A percentile compares a stretch with the other conserved stretches of the same genome.
Evolutionary conservation across 768 basidiomycete species (phyloP).

Genomic region (Boletus barrowsii): DNA sequence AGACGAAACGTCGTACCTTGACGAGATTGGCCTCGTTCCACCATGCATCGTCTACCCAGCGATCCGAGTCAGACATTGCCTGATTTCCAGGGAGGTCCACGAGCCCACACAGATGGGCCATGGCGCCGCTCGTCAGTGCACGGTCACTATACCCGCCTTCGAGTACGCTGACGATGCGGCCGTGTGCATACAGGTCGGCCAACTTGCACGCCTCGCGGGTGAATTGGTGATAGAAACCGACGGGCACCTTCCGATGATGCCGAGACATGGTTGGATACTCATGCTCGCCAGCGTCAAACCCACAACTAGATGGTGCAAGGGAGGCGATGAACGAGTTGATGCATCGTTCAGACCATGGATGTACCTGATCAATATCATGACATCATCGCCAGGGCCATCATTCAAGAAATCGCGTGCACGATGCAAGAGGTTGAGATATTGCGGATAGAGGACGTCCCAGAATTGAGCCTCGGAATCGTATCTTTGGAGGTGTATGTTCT

Average conservation of each 20-base stretch:
- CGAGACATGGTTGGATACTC: constrained; percentile 90
- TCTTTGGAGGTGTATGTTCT: constrained; percentile 30
- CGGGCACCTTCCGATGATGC: constrained; percentile 85
- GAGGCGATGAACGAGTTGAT: background rate
- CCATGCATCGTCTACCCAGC: constrained; percentile 49
- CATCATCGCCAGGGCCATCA: constrained; percentile 61
- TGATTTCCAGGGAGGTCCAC: constrained; percentile 19
- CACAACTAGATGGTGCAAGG: constrained; percentile 53
- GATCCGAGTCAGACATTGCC: background rate
- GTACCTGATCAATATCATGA: constrained; percentile 84
- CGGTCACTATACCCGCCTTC: constrained; percentile 96
- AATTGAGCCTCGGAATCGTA: constrained; percentile 12
- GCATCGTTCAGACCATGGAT: constrained; percentile 1
- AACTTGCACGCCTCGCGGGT: constrained; percentile 67
- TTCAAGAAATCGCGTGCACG: constrained; percentile 72
- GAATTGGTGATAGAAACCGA: constrained; percentile 82
- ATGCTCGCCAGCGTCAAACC: constrained; percentile 93
- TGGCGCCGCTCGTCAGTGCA: constrained; percentile 77
- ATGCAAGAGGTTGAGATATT: constrained; percentile 55
- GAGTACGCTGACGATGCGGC: constrained; percentile 80
- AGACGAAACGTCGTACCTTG: constrained; percentile 39
- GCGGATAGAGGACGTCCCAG: constrained; percentile 54
- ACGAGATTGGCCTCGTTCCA: constrained; percentile 61
- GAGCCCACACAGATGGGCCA: constrained; percentile 79
- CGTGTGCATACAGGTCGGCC: constrained; percentile 60